Conservation (phyloP, 2,329 filamentous ascomycete species). For the Ceratocystis cacaofunesta region DNA sequence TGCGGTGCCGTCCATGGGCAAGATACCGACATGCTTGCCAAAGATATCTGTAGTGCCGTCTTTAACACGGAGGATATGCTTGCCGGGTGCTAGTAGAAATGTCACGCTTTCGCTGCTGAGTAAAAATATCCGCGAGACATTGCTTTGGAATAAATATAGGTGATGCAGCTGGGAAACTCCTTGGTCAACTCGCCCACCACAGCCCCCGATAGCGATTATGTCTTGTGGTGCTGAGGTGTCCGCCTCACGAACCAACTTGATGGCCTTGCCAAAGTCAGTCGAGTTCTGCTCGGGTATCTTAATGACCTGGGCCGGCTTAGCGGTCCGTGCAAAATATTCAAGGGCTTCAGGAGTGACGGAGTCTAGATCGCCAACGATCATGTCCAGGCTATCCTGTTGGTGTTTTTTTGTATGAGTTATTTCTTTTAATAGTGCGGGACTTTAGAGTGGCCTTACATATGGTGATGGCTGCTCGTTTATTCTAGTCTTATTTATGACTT, state of each 20-base stretch:
- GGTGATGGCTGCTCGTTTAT: constrained; percentile 1
- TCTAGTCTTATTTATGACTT: constrained; percentile 22
- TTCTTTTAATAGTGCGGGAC: neutral
- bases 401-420: neutral
- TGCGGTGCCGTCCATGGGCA: constrained; percentile 68
- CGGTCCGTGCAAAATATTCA: constrained; percentile 43
- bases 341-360: constrained; percentile 52
- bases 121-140: constrained; percentile 51
- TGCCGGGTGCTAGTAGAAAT: constrained; percentile 48
- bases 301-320: constrained; percentile 41
- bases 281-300: constrained; percentile 67
- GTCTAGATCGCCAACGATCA: constrained; percentile 83
- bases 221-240: constrained; percentile 29
- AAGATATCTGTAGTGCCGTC: constrained; percentile 38
- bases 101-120: constrained; percentile 69
- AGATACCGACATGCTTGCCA: constrained; percentile 67
- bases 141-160: constrained; percentile 49
- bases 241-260: constrained; percentile 39
- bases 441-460: constrained; percentile 1
- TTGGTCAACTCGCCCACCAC: constrained; percentile 86
- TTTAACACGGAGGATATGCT: constrained; percentile 53
- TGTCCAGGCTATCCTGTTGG: constrained; percentile 42
- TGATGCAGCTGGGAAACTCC: constrained; percentile 81
- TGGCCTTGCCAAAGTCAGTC: constrained; percentile 82
- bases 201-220: constrained; percentile 68